These are phyloP conservation scores for Globisporangium ultimum DNA, from an alignment of 352 stramenopile species.

Conservation along the genomic window DNA sequence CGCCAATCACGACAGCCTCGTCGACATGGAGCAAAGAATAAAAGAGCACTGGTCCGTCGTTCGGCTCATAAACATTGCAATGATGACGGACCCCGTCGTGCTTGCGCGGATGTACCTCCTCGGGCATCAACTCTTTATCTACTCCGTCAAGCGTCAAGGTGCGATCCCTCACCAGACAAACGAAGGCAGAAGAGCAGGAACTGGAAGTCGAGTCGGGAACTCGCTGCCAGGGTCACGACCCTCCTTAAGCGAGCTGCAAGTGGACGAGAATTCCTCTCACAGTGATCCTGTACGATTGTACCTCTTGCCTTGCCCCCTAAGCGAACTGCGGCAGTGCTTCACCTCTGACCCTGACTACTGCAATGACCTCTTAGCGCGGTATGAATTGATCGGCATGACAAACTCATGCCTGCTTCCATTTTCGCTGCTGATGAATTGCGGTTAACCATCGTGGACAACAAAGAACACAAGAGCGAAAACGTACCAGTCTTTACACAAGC, in stretches of 20 bases:
- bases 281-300: background rate
- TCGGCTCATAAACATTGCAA: conserved; percentile 27
- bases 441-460: conserved; percentile 2
- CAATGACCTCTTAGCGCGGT: conserved; percentile 6
- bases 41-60: conserved; percentile 23
- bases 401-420: conserved; percentile 11
- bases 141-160: conserved; percentile 9
- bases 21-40: conserved; percentile 19
- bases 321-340: conserved; percentile 4
- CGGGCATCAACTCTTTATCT: conserved; percentile 19
- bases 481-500: no score
- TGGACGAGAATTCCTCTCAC: background rate
- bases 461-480: no score
- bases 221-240: background rate
- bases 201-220: background rate
- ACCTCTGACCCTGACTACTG: background rate
- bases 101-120: conserved; percentile 18
- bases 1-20: conserved; percentile 11
- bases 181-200: background rate
- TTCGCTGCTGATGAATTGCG: conserved; percentile 10
- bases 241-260: background rate
- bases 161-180: background rate
- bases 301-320: conserved; percentile 9
- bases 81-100: conserved; percentile 26
- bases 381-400: conserved; percentile 9